These are phyloP conservation scores for Termitomyces sp. DNA, from an alignment of 768 basidiomycete genomes.

Conservation along the genomic window DNA sequence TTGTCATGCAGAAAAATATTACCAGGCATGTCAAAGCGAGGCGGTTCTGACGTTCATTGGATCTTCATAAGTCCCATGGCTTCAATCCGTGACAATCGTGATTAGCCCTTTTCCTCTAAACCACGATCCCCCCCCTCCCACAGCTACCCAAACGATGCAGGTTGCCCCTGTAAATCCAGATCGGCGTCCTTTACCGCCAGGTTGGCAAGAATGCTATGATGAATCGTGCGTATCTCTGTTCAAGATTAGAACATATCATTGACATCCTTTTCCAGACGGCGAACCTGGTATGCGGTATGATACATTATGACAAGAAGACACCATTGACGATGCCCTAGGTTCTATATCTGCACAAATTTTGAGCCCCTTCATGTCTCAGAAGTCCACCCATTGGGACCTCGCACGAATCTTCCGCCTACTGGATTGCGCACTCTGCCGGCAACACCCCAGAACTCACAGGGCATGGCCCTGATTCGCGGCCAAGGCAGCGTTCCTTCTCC, in stretches of 20 bases:
- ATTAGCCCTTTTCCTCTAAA: not conserved
- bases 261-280: not conserved
- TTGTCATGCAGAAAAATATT: not conserved
- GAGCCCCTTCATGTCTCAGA: slow-evolving; percentile 9
- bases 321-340: slow-evolving; percentile 4
- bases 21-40: not conserved
- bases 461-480: not conserved
- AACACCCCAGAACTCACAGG: not conserved
- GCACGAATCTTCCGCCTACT: not conserved
- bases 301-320: not conserved
- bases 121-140: not conserved
- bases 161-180: slow-evolving; percentile 13
- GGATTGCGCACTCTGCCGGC: not conserved
- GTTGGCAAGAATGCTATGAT: slow-evolving; percentile 17
- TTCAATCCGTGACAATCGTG: not conserved
- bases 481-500: not conserved
- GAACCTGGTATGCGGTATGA: slow-evolving; percentile 3
- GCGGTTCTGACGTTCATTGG: not conserved
- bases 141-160: not conserved
- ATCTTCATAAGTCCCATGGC: not conserved
- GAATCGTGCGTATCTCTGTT: slow-evolving; percentile 7
- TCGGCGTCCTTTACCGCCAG: slow-evolving; percentile 13
- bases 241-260: not conserved
- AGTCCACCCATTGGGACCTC: slow-evolving; percentile 12
- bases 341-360: slow-evolving; percentile 11